A percentile compares a stretch with the other conserved stretches of the same genome.
These are phyloP conservation scores for Chrysoporthe puriensis DNA, from an alignment of 2,329 filamentous ascomycete genomes.

Conservation along the genomic window DNA sequence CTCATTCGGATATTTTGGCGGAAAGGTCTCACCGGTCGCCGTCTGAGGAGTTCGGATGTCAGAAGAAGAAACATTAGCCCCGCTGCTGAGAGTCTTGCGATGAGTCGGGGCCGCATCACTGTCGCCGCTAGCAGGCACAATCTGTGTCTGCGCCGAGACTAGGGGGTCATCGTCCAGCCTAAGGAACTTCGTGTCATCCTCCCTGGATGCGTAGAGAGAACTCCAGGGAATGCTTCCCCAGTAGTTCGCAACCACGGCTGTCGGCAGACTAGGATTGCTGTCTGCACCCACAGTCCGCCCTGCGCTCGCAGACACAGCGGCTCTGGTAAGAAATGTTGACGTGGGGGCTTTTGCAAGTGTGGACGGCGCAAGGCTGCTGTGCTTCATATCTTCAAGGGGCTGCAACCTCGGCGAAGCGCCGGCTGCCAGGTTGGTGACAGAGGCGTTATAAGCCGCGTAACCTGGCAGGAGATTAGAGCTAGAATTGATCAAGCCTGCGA, in stretches of 20 bases:
- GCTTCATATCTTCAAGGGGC: constrained; percentile 48
- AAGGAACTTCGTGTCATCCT: constrained; percentile 32
- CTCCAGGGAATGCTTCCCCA: constrained; percentile 89
- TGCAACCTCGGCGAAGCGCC: constrained; percentile 41
- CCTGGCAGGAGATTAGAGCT: constrained; percentile 79
- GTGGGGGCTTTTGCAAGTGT: constrained; percentile 84
- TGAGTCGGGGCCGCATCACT: constrained; percentile 30
- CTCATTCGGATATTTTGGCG: constrained; percentile 76
- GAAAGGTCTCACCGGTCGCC: constrained; percentile 61
- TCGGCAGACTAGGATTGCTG: constrained; percentile 69
- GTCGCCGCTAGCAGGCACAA: constrained; percentile 35
- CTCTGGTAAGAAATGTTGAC: constrained; percentile 83
- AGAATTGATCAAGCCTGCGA: constrained; percentile 83
- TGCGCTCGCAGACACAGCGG: constrained; percentile 78
- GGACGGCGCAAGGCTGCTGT: constrained; percentile 74
- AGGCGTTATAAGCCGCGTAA: constrained; percentile 38
- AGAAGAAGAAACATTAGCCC: constrained; percentile 11
- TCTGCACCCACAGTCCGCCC: constrained; percentile 68
- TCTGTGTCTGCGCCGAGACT: constrained; percentile 41
- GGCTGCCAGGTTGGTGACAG: constrained; percentile 35
- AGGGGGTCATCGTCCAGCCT: constrained; percentile 42
- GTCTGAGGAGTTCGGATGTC: constrained; percentile 37
- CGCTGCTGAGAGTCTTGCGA: constrained; percentile 38
- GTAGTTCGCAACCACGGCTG: constrained; percentile 86
- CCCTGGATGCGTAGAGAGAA: constrained; percentile 37